phyloP scores from a whole-genome alignment of 305 asterid genomes.

The Solanum hybrid region DNA sequence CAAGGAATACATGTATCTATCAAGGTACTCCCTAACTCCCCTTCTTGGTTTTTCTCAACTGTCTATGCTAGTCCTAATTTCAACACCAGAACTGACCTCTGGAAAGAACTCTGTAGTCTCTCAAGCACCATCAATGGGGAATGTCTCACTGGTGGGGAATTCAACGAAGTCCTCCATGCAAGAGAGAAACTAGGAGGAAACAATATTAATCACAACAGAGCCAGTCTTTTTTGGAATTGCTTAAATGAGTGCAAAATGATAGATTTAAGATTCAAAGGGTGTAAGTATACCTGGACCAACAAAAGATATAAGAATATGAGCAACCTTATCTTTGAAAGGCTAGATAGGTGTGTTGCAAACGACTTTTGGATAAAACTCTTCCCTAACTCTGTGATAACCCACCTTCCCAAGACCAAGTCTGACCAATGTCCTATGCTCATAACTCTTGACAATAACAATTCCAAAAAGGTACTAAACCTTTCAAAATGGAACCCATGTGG shows the following conservation, averaged over 20 bases:
- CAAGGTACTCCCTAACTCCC: not conserved
- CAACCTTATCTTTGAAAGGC: not conserved
- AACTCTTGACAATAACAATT: too few relatives aligned
- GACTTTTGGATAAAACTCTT: too few relatives aligned
- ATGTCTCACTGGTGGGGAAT: not conserved
- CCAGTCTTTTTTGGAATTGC: not conserved
- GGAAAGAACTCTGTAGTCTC: not conserved
- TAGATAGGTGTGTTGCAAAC: not conserved
- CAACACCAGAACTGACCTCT: not conserved
- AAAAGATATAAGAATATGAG: too few relatives aligned
- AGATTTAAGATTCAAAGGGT: not conserved
- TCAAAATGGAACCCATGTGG: not conserved
- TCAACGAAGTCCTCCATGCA: not conserved
- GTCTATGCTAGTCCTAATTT: not conserved
- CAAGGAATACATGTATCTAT: not conserved
- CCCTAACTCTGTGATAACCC: not conserved
- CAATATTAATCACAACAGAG: too few relatives aligned
- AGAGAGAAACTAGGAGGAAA: not conserved
- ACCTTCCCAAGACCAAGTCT: not conserved
- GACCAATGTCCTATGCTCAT: not conserved
- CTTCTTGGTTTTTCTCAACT: not conserved
- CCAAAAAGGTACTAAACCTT: not conserved
- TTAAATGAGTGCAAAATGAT: not conserved
- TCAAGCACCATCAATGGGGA: not conserved
- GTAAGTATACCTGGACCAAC: not conserved